Base-by-base conservation (phyloP, 441 rosid genomes). In the Corymbia citriodora region DNA sequence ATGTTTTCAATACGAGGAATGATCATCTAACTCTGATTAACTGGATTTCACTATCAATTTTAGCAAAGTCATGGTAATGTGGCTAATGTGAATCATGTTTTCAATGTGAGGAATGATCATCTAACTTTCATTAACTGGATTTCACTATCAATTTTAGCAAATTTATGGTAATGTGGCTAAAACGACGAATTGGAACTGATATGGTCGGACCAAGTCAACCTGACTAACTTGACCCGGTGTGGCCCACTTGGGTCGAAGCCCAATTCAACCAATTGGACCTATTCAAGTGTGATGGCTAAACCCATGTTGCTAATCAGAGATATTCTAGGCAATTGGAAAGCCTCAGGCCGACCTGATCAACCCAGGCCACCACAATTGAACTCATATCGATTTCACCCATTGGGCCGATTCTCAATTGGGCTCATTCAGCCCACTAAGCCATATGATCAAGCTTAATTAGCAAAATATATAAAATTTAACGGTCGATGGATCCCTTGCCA, bases 151-250 rank as follows among this genome's bases (percentile, higher is more conserved):
- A 68, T 68, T 31, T 68, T 16, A 33, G 45, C 2, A 68, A 31
- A 31, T 4, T 18, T 23, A 63, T 29, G 63, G 9, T 16, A 33
- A 68, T 68, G 10, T 31, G 18, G 5, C 21, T 16, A 19, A 68
- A 68, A 68, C 9, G 23, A 68, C 7, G 2, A 9, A 70, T 31
- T 2, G 12, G 6, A 45, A 31, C 7, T 13, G 4, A 70, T 3
- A 18, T 0, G 45, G 79, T 70, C 23, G 45, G 27, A 15, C 5
- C 33, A 33, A 45, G 45, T 70, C 45, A 17, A 70, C 23, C 13
- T 2, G 7, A 18, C 33, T 33, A 45, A 70, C 23, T 23, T 2
- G 13, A 70, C 6, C 13, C 0, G 23, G 21, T 65, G 18, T 19
- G 40, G 74, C 40, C 74, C 74, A 57, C 29, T 57, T 57, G 23